Percentiles rank a stretch among this genome's conserved stretches.
Conservation (phyloP, 352 stramenopile species). For the Globisporangium ultimum region DNA sequence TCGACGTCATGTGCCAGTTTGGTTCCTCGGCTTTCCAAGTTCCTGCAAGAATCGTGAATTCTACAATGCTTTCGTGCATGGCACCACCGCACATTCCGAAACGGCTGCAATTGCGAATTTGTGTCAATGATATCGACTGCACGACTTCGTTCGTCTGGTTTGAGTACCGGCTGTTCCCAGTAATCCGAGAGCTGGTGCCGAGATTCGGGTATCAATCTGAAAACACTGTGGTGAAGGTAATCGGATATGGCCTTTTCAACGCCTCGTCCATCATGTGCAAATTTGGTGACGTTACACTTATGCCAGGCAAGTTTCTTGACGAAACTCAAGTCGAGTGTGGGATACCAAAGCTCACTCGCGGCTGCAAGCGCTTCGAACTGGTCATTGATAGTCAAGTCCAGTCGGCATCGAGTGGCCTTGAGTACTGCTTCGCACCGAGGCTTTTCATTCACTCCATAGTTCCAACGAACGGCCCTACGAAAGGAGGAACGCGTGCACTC, state of each 20-base stretch:
- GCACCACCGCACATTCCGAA: slow-evolving; percentile 25
- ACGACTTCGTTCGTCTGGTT: slow-evolving; percentile 12
- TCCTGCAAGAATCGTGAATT: slow-evolving; percentile 20
- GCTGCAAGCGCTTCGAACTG: slow-evolving; percentile 4
- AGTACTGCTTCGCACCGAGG: slow-evolving; percentile 5
- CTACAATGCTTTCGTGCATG: slow-evolving; percentile 25
- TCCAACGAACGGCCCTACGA: slow-evolving; percentile 26
- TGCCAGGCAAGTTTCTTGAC: background rate
- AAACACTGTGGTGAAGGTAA: slow-evolving; percentile 6
- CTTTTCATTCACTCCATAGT: slow-evolving; percentile 24
- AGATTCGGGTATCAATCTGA: slow-evolving; percentile 15
- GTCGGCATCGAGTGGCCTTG: background rate
- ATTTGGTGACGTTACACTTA: background rate
- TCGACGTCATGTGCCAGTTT: slow-evolving; percentile 14
- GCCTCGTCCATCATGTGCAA: slow-evolving; percentile 11
- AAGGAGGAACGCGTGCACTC: slow-evolving; percentile 35
- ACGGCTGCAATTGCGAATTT: slow-evolving; percentile 26
- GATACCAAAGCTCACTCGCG: slow-evolving; percentile 10
- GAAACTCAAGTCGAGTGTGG: slow-evolving; percentile 16
- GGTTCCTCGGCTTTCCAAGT: background rate
- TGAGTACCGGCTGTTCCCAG: slow-evolving; percentile 16
- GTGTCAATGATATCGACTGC: slow-evolving; percentile 22
- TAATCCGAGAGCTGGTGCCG: slow-evolving; percentile 11
- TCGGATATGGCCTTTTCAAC: slow-evolving; percentile 16
- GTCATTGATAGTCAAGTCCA: slow-evolving; percentile 3